phyloP scores from a whole-genome alignment of 2,329 filamentous ascomycete species.

The Macrophomina pseudophaseolina region DNA sequence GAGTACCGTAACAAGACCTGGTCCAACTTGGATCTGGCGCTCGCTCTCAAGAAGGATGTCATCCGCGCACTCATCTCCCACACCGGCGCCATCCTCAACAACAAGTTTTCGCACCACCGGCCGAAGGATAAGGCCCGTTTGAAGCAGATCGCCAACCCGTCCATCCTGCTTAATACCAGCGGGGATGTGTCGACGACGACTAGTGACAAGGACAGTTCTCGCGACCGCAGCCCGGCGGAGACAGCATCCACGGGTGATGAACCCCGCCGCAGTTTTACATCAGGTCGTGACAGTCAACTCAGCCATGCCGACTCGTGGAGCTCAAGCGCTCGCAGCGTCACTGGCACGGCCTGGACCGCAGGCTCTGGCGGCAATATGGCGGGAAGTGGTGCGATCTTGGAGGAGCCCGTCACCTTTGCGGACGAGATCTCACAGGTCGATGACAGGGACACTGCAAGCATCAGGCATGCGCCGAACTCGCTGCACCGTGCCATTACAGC shows the following conservation, averaged over 20 bases:
- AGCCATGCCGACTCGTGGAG: slow-evolving; percentile 23
- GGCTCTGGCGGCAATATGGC: neutral
- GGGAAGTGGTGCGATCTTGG: neutral
- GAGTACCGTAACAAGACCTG: slow-evolving; percentile 99
- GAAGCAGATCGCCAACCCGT: slow-evolving; percentile 82
- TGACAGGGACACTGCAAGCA: slow-evolving; percentile 30
- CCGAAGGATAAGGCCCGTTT: slow-evolving; percentile 81
- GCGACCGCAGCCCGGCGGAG: slow-evolving; percentile 39
- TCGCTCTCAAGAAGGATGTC: slow-evolving; percentile 92
- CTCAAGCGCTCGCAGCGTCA: slow-evolving; percentile 13
- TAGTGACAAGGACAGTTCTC: slow-evolving; percentile 32
- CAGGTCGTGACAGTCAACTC: slow-evolving; percentile 18
- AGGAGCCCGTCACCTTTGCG: slow-evolving; percentile 33
- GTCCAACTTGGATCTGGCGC: slow-evolving; percentile 93
- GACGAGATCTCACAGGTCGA: slow-evolving; percentile 35
- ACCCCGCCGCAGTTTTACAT: slow-evolving; percentile 26
- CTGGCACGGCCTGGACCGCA: slow-evolving; percentile 14
- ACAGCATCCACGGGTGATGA: neutral
- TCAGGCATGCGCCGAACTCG: slow-evolving; percentile 39
- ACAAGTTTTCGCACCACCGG: slow-evolving; percentile 91
- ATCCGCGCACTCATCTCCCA: slow-evolving; percentile 94
- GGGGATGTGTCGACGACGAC: slow-evolving; percentile 3
- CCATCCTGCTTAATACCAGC: slow-evolving; percentile 61
- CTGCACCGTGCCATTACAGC: slow-evolving; percentile 41
- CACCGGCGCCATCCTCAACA: slow-evolving; percentile 93